A percentile compares a stretch with the other conserved stretches of the same genome.
phyloP scores from a whole-genome alignment of 1,284 basidiomycete genomes.

The Rhodotorula glutinis region DNA sequence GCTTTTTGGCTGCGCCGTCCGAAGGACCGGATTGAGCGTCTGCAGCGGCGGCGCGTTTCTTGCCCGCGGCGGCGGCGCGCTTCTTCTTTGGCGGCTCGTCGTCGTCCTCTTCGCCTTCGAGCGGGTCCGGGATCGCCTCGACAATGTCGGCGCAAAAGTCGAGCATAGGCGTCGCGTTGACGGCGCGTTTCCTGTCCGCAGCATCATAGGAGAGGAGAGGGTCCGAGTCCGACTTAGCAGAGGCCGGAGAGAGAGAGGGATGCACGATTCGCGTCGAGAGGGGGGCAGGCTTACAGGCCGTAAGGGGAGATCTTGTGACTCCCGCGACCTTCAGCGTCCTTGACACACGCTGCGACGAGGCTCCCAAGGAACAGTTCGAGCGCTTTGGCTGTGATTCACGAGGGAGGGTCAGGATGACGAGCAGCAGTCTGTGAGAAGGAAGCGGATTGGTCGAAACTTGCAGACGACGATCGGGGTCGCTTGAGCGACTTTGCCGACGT shows the following conservation, averaged over 20 bases:
- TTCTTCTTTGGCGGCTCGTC: conserved; percentile 56
- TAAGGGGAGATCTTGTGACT: conserved; percentile 89
- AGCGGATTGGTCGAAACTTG: conserved; percentile 54
- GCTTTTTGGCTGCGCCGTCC: conserved; percentile 39
- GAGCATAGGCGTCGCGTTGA: conserved; percentile 81
- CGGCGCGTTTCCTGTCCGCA: conserved; percentile 76
- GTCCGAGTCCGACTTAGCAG: background rate
- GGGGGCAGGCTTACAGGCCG: conserved; percentile 70
- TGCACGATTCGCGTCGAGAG: background rate
- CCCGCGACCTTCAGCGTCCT: conserved; percentile 74
- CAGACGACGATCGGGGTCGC: conserved; percentile 97
- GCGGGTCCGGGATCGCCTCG: conserved; percentile 82
- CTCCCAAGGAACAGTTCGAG: conserved; percentile 88
- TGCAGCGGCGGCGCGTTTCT: conserved; percentile 42
- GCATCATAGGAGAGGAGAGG: background rate
- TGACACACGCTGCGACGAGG: conserved; percentile 78
- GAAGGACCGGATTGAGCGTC: too few relatives aligned
- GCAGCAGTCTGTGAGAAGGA: background rate
- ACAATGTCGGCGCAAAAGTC: conserved; percentile 96
- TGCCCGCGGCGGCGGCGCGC: conserved; percentile 31
- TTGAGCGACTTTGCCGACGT: conserved; percentile 97
- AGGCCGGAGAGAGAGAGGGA: background rate
- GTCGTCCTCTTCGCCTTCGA: conserved; percentile 46
- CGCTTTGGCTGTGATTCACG: conserved; percentile 74
- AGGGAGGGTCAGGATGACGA: background rate